Base-by-base conservation (phyloP, 768 basidiomycete genomes). In the Crepidotus variabilis region DNA sequence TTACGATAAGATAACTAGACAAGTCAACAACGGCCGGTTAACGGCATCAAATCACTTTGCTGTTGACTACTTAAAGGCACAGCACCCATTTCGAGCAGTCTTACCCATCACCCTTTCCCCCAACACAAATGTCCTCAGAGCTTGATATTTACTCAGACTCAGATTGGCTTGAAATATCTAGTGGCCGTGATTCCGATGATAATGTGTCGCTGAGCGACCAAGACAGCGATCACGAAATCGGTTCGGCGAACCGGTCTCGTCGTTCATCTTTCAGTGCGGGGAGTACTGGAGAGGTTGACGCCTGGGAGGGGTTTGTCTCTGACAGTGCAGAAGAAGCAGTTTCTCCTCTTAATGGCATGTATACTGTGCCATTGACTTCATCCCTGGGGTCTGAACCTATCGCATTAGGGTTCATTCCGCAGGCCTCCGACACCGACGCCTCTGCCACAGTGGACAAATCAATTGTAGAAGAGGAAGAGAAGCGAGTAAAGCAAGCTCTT, bases 121-220 rank as follows among this genome's bases (percentile, higher is more conserved):
- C 73, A 60, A 74, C 75, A 54, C 66, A 65, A 59, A 75, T 82
- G 69, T 82, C 86, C 63, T 28, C 28, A 28, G 88, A 90, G 67
- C 67, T 78, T 61, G 88, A 87, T 67, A 81, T 70, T 59, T 69
- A 83, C 59, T 91, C 88, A 36, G 90, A 92, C 74, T 89, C 87
- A 28, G 90, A 92, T 70, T 92, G 90, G 90, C 85, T 89, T 65
- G 89, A 91, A 64, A 79, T 92, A 61, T 74, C 86, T 28, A 85
- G 83, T 65, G 83, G 80, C 67, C 82, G 81, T 62, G 83, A 83
- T 54, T 88, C 87, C 34, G 87, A 87, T 65, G 83, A 86, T 72
- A 83, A 82, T 68, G 86, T 87, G 65, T 88, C 87, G 54, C 70
- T 84, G 67, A 80, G 75, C 61, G 83, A 84, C 60, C 74, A 76